phyloP scores from a whole-genome alignment of 2,329 filamentous ascomycete genomes.

The Aspergillus terreus region DNA sequence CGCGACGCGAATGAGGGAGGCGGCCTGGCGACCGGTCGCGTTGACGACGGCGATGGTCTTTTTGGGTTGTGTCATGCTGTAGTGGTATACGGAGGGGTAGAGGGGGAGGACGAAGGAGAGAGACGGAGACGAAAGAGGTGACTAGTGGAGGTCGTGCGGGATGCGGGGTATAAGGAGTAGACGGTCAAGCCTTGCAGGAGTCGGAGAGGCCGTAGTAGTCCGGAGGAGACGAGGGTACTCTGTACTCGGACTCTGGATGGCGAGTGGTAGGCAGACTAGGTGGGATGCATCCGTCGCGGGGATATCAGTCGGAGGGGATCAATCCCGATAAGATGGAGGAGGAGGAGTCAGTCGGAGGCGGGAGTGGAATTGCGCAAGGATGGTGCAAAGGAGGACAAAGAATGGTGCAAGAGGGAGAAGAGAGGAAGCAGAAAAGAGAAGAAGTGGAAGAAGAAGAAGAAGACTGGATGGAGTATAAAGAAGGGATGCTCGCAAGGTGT shows the following conservation, averaged over 20 bases:
- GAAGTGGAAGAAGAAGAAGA: neutral
- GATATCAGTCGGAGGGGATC: slow-evolving; percentile 4
- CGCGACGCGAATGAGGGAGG: slow-evolving; percentile 89
- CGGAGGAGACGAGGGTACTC: slow-evolving; percentile 6
- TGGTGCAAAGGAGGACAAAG: neutral
- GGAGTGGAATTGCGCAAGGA: neutral
- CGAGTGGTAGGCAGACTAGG: neutral
- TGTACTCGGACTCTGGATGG: neutral
- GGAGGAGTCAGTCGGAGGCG: neutral
- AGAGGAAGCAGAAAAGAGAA: neutral
- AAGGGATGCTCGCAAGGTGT: neutral
- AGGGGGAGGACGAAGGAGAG: slow-evolving; percentile 5
- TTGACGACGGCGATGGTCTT: slow-evolving; percentile 95
- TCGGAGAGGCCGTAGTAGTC: slow-evolving; percentile 11
- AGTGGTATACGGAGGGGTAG: slow-evolving; percentile 1
- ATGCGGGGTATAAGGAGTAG: slow-evolving; percentile 3
- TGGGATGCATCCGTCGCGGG: neutral
- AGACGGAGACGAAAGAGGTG: slow-evolving; percentile 3
- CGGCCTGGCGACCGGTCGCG: slow-evolving; percentile 90
- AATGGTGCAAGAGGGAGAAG: neutral
- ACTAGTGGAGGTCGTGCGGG: slow-evolving; percentile 5
- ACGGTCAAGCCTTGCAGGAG: slow-evolving; percentile 11
- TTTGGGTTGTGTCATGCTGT: slow-evolving; percentile 44
- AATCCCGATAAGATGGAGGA: slow-evolving; percentile 16
- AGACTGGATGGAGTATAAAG: neutral